phyloP scores from a whole-genome alignment of 176 grass and related monocot genomes.

The Oryza glumipatula region DNA sequence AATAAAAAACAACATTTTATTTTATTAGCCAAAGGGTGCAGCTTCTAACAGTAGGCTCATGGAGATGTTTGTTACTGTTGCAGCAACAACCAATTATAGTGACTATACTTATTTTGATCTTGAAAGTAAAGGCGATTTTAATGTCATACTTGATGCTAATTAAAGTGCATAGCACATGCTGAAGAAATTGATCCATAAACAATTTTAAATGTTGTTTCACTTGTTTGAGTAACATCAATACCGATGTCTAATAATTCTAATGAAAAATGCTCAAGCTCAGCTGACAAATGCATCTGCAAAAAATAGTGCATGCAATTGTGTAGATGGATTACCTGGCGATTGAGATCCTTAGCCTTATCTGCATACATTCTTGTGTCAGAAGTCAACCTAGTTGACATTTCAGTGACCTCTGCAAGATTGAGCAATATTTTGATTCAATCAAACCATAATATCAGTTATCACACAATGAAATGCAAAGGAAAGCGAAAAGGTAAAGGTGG shows the following conservation, averaged over 20 bases:
- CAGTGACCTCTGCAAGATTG: slow-evolving; percentile 82
- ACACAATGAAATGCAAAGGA: background rate
- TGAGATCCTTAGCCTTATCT: slow-evolving; percentile 94
- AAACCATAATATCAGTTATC: background rate
- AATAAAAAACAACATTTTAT: background rate
- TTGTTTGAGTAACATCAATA: background rate
- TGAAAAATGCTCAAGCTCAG: background rate
- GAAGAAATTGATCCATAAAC: background rate
- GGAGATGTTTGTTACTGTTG: background rate
- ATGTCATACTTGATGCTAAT: background rate
- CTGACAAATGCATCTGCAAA: slow-evolving; percentile 1
- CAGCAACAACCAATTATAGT: background rate
- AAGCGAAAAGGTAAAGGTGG: background rate
- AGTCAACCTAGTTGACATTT: slow-evolving; percentile 87
- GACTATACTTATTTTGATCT: background rate
- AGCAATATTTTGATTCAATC: slow-evolving; percentile 10
- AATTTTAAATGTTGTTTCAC: background rate
- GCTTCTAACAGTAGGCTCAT: background rate
- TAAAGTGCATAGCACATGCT: background rate
- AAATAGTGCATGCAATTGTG: slow-evolving; percentile 5
- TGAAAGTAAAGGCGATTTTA: background rate
- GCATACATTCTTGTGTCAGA: slow-evolving; percentile 90
- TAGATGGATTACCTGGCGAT: slow-evolving; percentile 70
- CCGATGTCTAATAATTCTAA: background rate
- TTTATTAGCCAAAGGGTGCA: background rate